phyloP scores from a whole-genome alignment of 2,329 filamentous ascomycete species.

The Claviceps lovelessii region DNA sequence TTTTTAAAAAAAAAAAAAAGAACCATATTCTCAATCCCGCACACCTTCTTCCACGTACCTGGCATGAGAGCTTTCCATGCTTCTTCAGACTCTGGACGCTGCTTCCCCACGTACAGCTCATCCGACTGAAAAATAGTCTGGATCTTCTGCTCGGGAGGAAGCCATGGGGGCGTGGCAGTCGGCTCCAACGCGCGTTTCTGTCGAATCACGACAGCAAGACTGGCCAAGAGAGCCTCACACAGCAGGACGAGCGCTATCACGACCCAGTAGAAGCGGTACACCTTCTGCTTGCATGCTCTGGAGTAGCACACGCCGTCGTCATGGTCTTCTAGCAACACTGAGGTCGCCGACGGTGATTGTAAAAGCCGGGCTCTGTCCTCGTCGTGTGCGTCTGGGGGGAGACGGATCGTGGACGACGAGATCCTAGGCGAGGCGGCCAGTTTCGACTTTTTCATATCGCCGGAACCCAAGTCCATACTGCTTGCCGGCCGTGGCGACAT shows the following conservation, averaged over 20 bases:
- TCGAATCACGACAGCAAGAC: not conserved
- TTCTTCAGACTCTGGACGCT: not conserved
- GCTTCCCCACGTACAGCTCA: not conserved
- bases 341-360: not conserved
- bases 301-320: not conserved
- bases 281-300: not conserved
- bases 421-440: not conserved
- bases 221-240: not conserved
- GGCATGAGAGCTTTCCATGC: slow-evolving; percentile 1
- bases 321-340: not conserved
- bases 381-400: not conserved
- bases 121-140: not conserved
- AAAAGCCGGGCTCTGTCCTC: not conserved
- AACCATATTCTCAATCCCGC: not conserved
- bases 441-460: not conserved
- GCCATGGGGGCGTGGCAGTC: not conserved
- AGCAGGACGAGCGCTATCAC: not conserved
- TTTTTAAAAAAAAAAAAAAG: not conserved
- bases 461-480: not conserved
- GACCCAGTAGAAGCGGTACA: not conserved
- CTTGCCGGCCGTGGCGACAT: not conserved
- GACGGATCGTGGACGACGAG: not conserved
- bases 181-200: not conserved
- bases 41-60: not conserved
- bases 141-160: not conserved